These are phyloP conservation scores for Amauroascus verrucosus DNA, from an alignment of 2,329 filamentous ascomycete genomes.

Conservation along the genomic window DNA sequence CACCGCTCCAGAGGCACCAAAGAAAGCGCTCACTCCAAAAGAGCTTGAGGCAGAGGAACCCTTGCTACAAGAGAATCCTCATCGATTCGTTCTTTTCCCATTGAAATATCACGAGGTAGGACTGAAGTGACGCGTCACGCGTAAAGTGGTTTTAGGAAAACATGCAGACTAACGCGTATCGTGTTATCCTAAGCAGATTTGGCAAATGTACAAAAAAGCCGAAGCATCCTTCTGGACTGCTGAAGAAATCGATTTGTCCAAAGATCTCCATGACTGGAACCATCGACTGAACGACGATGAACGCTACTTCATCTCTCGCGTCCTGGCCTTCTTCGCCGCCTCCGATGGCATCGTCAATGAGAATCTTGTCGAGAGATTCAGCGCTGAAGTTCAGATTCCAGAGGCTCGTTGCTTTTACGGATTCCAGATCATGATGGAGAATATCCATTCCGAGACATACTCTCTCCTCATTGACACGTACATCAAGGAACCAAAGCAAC, in stretches of 20 bases:
- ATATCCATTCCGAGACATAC: conserved; percentile 99
- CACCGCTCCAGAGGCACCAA: conserved; percentile 23
- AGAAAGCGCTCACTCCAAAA: conserved; percentile 46
- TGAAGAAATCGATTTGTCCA: conserved; percentile 97
- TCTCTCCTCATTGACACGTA: conserved; percentile 98
- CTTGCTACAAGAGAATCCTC: conserved; percentile 85
- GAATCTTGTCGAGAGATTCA: conserved; percentile 97
- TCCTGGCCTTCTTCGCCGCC: conserved; percentile 96
- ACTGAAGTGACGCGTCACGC: conserved; percentile 50
- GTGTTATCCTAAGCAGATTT: conserved; percentile 55
- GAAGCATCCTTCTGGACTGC: conserved; percentile 99
- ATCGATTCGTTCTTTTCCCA: conserved; percentile 94
- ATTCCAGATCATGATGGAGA: conserved; percentile 99
- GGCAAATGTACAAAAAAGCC: conserved; percentile 99
- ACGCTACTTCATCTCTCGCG: conserved; percentile 96
- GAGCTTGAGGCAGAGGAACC: conserved; percentile 72
- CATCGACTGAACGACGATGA: conserved; percentile 94
- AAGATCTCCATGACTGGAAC: conserved; percentile 99
- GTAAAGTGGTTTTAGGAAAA: conserved; percentile 48
- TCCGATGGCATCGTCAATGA: conserved; percentile 99
- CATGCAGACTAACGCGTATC: conserved; percentile 30
- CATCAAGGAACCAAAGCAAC: conserved; percentile 94
- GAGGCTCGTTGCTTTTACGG: conserved; percentile 99
- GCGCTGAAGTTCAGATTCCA: conserved; percentile 88
- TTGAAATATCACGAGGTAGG: conserved; percentile 97